phyloP scores from a whole-genome alignment of 1,139 yeast genomes.

The Kurtzmaniella quercitrusa region DNA sequence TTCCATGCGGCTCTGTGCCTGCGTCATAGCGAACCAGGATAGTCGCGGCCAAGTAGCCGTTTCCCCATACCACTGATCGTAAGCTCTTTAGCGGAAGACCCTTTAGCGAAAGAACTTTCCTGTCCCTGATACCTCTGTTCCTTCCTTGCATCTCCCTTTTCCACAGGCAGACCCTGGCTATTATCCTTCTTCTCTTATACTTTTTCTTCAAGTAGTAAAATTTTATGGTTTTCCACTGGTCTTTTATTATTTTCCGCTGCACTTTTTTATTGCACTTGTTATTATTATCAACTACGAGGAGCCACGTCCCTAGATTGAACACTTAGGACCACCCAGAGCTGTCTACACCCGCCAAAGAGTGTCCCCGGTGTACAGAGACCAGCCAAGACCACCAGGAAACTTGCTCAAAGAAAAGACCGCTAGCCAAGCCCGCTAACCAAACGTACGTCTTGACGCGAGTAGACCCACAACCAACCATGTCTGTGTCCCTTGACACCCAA shows the following conservation, averaged over 20 bases:
- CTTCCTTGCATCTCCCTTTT: not conserved
- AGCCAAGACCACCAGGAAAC: not conserved
- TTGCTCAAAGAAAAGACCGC: not conserved
- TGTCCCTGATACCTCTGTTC: not conserved
- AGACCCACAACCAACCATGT: not conserved
- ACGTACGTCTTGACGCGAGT: not conserved
- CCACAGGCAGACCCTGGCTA: not conserved
- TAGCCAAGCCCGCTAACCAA: not conserved
- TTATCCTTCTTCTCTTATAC: not conserved
- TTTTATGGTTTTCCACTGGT: not conserved
- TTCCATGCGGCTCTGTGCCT: not conserved
- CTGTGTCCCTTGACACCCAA: slow-evolving; percentile 4
- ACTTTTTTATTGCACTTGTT: not conserved
- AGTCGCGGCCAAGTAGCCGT: not conserved
- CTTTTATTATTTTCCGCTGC: not conserved
- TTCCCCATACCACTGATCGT: not conserved
- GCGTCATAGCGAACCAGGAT: not conserved
- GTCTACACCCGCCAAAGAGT: too few relatives aligned
- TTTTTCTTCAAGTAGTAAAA: not conserved
- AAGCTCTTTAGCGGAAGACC: too few relatives aligned
- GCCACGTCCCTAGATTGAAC: not conserved
- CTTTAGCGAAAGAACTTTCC: too few relatives aligned
- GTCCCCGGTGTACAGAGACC: too few relatives aligned
- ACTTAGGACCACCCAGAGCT: too few relatives aligned
- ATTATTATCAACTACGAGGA: not conserved